Evolutionary conservation across 2,329 filamentous ascomycete species (phyloP).

Genomic region (Curvularia sp.): DNA sequence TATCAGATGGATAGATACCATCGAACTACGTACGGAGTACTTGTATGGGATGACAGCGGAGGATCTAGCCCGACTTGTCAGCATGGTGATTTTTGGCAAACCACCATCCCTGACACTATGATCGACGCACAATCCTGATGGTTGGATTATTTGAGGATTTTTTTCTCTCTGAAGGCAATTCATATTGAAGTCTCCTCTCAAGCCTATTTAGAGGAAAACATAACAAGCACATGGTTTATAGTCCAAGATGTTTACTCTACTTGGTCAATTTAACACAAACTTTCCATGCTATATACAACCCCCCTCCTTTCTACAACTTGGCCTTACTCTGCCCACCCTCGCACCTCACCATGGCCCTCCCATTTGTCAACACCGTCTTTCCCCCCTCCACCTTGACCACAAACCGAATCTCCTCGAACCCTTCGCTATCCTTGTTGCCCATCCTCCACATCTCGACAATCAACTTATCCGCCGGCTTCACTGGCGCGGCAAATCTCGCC

Average conservation of each 20-base stretch:
- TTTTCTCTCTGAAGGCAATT: not conserved
- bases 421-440: conserved; percentile 65
- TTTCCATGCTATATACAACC: no score
- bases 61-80: conserved; percentile 28
- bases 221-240: not conserved
- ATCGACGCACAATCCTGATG: not conserved
- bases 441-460: conserved; percentile 82
- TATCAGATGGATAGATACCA: conserved; percentile 33
- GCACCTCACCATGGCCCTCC: conserved; percentile 77
- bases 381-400: conserved; percentile 77
- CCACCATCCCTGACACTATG: no score
- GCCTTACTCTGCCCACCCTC: conserved; percentile 52
- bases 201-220: not conserved
- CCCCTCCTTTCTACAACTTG: conserved; percentile 44
- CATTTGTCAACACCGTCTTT: conserved; percentile 87
- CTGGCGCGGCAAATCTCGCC: conserved; percentile 84
- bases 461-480: conserved; percentile 82
- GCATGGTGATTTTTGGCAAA: not conserved
- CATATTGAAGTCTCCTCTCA: no score
- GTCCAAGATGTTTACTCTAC: not conserved
- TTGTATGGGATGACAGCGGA: conserved; percentile 13
- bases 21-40: not conserved
- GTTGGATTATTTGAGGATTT: not conserved
- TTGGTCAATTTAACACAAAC: no score
- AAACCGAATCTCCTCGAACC: conserved; percentile 85